Percentiles rank a stretch among this genome's conserved stretches.
Conservation (phyloP, 441 rosid species). For the Viola pubescens region DNA sequence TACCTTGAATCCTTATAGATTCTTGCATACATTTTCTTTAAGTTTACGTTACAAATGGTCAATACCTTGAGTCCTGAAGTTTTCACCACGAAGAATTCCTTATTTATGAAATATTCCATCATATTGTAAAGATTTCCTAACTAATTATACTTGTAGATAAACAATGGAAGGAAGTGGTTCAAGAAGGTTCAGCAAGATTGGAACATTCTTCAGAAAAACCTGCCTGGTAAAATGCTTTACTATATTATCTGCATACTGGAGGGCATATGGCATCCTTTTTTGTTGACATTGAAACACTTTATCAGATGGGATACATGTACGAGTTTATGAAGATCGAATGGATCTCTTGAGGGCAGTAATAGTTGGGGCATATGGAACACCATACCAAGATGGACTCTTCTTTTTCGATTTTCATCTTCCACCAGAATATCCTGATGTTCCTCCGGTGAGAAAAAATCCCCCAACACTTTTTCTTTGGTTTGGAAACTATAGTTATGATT, state of each 20-base stretch:
- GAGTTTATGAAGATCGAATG: constrained; percentile 94
- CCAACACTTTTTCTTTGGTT: constrained; percentile 6
- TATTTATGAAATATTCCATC: background rate
- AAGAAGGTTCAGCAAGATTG: constrained; percentile 98
- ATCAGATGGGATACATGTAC: constrained; percentile 81
- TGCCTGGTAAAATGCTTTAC: constrained; percentile 60
- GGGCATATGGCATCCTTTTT: constrained; percentile 6
- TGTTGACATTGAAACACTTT: constrained; percentile 15
- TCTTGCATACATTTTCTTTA: background rate
- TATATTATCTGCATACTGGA: constrained; percentile 3
- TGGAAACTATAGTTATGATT: background rate
- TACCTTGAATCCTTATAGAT: background rate
- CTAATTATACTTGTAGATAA: constrained; percentile 41
- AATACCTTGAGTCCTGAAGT: background rate
- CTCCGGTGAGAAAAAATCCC: constrained; percentile 50
- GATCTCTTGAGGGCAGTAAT: constrained; percentile 92
- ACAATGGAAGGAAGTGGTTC: constrained; percentile 75
- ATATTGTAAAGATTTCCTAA: constrained; percentile 3
- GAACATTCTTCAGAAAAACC: constrained; percentile 94
- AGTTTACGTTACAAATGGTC: background rate
- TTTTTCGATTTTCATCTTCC: constrained; percentile 96
- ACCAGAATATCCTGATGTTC: constrained; percentile 76
- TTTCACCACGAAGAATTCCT: background rate
- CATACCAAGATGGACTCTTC: constrained; percentile 98
- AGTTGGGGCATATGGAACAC: constrained; percentile 93